phyloP scores from a whole-genome alignment of 768 basidiomycete genomes.

The Phanerochaete carnosa region DNA sequence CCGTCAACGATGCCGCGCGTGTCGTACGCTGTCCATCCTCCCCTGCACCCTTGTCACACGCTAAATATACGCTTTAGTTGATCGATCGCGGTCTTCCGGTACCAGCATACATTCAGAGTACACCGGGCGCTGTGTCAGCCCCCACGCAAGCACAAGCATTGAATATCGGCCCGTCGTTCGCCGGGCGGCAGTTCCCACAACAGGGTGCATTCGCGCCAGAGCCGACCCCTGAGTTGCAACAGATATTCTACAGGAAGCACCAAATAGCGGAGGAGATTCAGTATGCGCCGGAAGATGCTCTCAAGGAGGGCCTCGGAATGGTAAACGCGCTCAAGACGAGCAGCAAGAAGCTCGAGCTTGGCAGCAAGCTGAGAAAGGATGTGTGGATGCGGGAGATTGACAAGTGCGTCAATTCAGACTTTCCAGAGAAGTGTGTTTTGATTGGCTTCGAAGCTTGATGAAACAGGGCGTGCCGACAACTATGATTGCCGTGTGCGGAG shows the following conservation, averaged over 20 bases:
- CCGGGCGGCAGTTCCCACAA: background rate
- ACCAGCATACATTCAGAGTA: background rate
- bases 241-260: slow-evolving; percentile 34
- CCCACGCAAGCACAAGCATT: background rate
- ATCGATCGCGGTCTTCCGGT: background rate
- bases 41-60: background rate
- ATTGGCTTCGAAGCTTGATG: slow-evolving; percentile 36
- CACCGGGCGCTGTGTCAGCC: background rate
- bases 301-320: slow-evolving; percentile 52
- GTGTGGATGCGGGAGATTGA: slow-evolving; percentile 56
- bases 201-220: background rate
- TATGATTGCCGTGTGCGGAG: slow-evolving; percentile 64
- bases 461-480: slow-evolving; percentile 51
- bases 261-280: slow-evolving; percentile 38
- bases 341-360: slow-evolving; percentile 44
- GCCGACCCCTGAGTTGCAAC: background rate
- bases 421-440: background rate
- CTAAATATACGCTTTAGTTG: background rate
- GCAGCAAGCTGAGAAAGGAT: slow-evolving; percentile 53
- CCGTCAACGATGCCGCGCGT: background rate
- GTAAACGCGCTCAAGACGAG: slow-evolving; percentile 43
- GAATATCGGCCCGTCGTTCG: background rate
- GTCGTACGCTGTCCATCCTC: background rate
- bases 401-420: slow-evolving; percentile 32
- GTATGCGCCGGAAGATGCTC: slow-evolving; percentile 46